Evolutionary conservation across 2,329 filamentous ascomycete species (phyloP), one percentile per base, ranked within the genome.

Genomic region (Colletotrichum sidae): DNA sequence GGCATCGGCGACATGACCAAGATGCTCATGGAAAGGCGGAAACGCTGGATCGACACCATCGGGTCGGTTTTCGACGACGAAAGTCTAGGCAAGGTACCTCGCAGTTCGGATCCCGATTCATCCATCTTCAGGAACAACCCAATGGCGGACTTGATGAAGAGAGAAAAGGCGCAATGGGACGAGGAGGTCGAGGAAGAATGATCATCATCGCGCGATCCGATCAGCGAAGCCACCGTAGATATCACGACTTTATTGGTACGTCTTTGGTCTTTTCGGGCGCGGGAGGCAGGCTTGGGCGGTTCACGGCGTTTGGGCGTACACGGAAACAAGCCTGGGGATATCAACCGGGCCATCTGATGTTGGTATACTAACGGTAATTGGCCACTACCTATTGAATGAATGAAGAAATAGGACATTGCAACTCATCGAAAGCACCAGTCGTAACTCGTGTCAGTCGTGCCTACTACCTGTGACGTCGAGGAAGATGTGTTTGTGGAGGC

Each of bases 1-100:
- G 91, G 91, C 47, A 96, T 99, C 58, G 96, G 96, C 35, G 96
- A 99, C 78, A 86, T 94, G 64, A 96, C 96, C 4, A 90, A 94
- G 75, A 95, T 90, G 49, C 83, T 99, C 34, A 97, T 99, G 94
- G 94, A 97, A 76, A 87, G 95, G 65, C 87, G 94, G 60, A 87
- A 89, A 74, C 89, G 94, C 70, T 99, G 96, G 95, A 94, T 93
- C 69, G 91, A 93, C 69, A 94, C 89, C 44, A 96, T 99, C 70
- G 93, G 94, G 0, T 91, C 93, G 0, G 93, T 98, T 0, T 97
- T 99, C 72, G 90, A 94, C 67, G 92, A 92, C 71, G 93, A 94
- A 71, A 90, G 88, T 71, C 85, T 93, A 41, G 87, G 87, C 67
- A 87, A 85, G 60, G 90, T 97, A 46, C 93, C 94, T 13, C 81